These are phyloP conservation scores for Podospora anserina DNA, from an alignment of 495 filamentous ascomycete species.

Conservation along the genomic window DNA sequence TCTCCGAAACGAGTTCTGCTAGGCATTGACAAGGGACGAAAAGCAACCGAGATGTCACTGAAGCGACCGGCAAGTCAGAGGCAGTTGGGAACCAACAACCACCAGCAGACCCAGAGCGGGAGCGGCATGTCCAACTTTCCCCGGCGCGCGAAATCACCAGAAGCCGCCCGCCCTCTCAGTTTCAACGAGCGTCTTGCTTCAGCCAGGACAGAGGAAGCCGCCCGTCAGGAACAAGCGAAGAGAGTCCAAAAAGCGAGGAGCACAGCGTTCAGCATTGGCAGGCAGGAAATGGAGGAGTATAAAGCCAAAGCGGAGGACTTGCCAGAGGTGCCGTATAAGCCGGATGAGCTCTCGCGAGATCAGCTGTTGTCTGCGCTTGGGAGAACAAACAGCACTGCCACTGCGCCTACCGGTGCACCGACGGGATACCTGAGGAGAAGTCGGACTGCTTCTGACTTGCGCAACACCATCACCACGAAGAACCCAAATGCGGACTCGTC, in stretches of 20 bases:
- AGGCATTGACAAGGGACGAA: conserved; percentile 87
- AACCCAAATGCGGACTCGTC: not conserved
- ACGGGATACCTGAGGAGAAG: not conserved
- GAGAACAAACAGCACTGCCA: conserved; percentile 49
- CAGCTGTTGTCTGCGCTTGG: conserved; percentile 56
- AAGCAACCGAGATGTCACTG: conserved; percentile 78
- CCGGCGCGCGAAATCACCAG: conserved; percentile 39
- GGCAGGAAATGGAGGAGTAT: conserved; percentile 62
- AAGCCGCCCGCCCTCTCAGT: conserved; percentile 55
- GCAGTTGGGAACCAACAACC: conserved; percentile 13
- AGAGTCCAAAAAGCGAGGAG: conserved; percentile 59
- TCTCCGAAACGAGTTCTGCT: conserved; percentile 78
- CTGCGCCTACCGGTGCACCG: conserved; percentile 45
- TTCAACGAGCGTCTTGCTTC: conserved; percentile 88
- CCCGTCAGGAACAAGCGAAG: conserved; percentile 52
- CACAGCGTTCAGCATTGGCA: conserved; percentile 66
- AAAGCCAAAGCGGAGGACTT: conserved; percentile 59
- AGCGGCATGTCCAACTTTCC: conserved; percentile 33
- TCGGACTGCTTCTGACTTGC: conserved; percentile 13
- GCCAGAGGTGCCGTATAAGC: conserved; percentile 44
- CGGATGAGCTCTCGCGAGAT: conserved; percentile 57
- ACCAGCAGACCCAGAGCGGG: conserved; percentile 26
- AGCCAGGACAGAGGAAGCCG: conserved; percentile 54
- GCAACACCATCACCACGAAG: not conserved
- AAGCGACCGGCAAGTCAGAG: conserved; percentile 56